phyloP scores from a whole-genome alignment of 106 monocot genomes.

The Allium sativum region DNA sequence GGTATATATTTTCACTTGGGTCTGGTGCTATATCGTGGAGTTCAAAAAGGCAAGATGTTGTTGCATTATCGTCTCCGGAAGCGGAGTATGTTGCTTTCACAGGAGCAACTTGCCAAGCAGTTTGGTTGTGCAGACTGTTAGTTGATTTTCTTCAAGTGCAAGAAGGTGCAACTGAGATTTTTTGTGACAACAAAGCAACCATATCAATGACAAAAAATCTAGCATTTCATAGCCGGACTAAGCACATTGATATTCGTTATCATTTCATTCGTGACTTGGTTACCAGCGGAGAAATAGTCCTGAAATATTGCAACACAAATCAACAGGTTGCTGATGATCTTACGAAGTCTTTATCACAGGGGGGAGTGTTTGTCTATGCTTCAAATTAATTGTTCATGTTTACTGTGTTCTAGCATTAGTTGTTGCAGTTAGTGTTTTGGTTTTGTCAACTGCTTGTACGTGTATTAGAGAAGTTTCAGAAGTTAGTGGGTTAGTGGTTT shows the following conservation, averaged over 20 bases:
- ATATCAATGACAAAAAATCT: conserved; percentile 1
- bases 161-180: neutral
- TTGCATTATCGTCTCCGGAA: conserved; percentile 3
- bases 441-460: too few species aligned
- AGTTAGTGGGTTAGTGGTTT: too few species aligned
- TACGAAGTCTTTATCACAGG: neutral
- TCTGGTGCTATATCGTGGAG: neutral
- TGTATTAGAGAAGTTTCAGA: too few species aligned
- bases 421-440: too few species aligned
- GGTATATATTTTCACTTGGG: conserved; percentile 4
- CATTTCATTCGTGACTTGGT: conserved; percentile 2
- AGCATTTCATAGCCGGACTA: neutral
- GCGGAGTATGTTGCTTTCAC: conserved; percentile 1
- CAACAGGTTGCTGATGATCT: conserved; percentile 1
- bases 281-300: neutral
- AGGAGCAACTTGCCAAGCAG: neutral
- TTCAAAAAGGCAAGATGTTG: neutral
- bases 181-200: neutral
- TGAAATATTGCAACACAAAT: neutral
- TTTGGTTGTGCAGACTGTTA: neutral
- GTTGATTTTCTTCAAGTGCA: neutral
- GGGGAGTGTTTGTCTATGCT: too few species aligned
- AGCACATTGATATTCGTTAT: neutral
- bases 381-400: too few species aligned
- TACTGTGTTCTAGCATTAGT: too few species aligned